A percentile compares a stretch with the other conserved stretches of the same genome.
These are phyloP conservation scores for Whalleya microplaca DNA, from an alignment of 2,329 filamentous ascomycete species.

Conservation along the genomic window DNA sequence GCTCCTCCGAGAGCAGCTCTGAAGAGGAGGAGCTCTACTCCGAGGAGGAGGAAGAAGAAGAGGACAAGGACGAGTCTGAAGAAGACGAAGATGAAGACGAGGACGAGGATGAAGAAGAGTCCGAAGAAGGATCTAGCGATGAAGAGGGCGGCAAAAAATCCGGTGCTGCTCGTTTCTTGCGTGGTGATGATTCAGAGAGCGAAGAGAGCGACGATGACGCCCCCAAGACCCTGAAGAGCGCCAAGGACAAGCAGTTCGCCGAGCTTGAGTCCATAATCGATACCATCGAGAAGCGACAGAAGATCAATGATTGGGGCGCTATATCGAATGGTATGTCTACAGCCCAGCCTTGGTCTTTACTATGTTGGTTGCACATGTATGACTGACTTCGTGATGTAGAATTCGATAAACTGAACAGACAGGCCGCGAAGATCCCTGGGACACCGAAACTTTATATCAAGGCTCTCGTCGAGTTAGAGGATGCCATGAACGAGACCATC, in stretches of 20 bases:
- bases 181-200: slow-evolving; percentile 72
- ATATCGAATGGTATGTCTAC: slow-evolving; percentile 76
- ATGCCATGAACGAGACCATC: slow-evolving; percentile 89
- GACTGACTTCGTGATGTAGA: slow-evolving; percentile 54
- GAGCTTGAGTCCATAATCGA: slow-evolving; percentile 90
- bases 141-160: slow-evolving; percentile 66
- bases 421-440: slow-evolving; percentile 77
- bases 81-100: slow-evolving; percentile 57
- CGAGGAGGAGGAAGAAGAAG: slow-evolving; percentile 68
- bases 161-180: slow-evolving; percentile 85
- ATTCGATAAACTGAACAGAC: slow-evolving; percentile 91
- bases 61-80: slow-evolving; percentile 57
- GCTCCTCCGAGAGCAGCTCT: slow-evolving; percentile 93
- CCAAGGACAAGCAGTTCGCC: slow-evolving; percentile 95
- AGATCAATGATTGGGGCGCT: slow-evolving; percentile 96
- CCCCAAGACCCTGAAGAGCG: slow-evolving; percentile 88
- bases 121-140: slow-evolving; percentile 61
- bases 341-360: background rate
- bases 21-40: slow-evolving; percentile 96
- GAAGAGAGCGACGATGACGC: slow-evolving; percentile 88
- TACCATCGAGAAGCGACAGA: slow-evolving; percentile 93
- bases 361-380: slow-evolving; percentile 1
- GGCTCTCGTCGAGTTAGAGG: slow-evolving; percentile 90
- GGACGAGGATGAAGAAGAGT: slow-evolving; percentile 56
- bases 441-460: slow-evolving; percentile 92